Percentiles rank a stretch among this genome's conserved stretches.
Conservation (phyloP, 1,284 basidiomycete species). For the Microbotryomycetes sp. region DNA sequence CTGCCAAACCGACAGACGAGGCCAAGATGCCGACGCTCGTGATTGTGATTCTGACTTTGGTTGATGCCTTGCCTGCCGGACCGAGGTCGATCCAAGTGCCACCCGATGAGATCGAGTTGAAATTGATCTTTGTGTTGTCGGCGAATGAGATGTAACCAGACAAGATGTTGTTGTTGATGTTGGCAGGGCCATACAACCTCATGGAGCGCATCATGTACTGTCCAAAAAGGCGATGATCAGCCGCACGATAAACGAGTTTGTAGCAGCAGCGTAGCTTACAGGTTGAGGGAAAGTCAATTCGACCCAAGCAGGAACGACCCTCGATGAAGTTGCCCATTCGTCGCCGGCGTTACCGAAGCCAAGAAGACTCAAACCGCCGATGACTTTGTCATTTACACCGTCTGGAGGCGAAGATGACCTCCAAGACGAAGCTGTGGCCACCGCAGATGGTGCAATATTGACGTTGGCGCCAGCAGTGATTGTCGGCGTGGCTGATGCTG, state of each 20-base stretch:
- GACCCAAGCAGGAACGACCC: slow-evolving; percentile 7
- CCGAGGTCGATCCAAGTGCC: slow-evolving; percentile 21
- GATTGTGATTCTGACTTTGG: slow-evolving; percentile 24
- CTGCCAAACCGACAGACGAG: slow-evolving; percentile 15
- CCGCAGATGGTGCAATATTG: slow-evolving; percentile 22
- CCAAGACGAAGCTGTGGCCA: slow-evolving; percentile 7
- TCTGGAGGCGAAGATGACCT: slow-evolving; percentile 7
- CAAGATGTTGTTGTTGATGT: slow-evolving; percentile 4
- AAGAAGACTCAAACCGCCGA: slow-evolving; percentile 10
- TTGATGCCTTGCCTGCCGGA: slow-evolving; percentile 5
- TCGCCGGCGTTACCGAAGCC: slow-evolving; percentile 9
- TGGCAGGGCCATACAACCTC: slow-evolving; percentile 6
- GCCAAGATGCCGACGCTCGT: slow-evolving; percentile 1
- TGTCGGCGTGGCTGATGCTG: neutral
- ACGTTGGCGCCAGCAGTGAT: neutral
- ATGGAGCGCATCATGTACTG: slow-evolving; percentile 19
- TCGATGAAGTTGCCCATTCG: slow-evolving; percentile 10
- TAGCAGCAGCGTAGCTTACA: neutral
- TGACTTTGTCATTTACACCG: slow-evolving; percentile 19
- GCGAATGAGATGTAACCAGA: slow-evolving; percentile 15
- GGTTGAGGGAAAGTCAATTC: slow-evolving; percentile 4
- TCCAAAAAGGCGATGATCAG: no score
- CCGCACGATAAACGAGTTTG: no score
- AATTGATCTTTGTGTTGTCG: slow-evolving; percentile 11
- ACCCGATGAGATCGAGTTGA: neutral